Conservation (phyloP, 352 stramenopile species). For the Globisporangium okanoganense region DNA sequence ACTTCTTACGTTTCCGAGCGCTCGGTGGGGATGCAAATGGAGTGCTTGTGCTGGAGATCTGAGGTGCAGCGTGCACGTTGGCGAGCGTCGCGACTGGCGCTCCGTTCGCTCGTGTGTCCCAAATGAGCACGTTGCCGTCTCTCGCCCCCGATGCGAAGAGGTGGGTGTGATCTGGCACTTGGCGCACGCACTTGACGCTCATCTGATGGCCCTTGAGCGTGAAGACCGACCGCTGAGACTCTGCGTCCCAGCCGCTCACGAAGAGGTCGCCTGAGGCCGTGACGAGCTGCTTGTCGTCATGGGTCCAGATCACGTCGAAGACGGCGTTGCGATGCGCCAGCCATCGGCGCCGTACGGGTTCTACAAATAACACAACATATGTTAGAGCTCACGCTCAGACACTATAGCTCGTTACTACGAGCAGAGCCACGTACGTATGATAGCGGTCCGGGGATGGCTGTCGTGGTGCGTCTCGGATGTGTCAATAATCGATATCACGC, state of each 20-base stretch:
- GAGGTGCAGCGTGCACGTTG: constrained; percentile 32
- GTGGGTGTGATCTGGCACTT: constrained; percentile 25
- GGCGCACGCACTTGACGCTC: constrained; percentile 77
- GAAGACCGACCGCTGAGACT: constrained; percentile 33
- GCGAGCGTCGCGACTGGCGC: constrained; percentile 28
- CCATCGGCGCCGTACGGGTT: constrained; percentile 21
- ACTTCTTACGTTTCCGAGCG: constrained; percentile 24
- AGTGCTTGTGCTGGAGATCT: constrained; percentile 8
- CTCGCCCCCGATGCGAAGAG: constrained; percentile 56
- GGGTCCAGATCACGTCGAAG: constrained; percentile 65
- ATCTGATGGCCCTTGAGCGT: constrained; percentile 46
- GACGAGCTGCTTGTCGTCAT: constrained; percentile 41
- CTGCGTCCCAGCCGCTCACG: constrained; percentile 51
- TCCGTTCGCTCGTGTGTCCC: constrained; percentile 31
- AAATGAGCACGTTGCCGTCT: constrained; percentile 62
- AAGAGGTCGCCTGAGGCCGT: constrained; percentile 58
- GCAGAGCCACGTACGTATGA: constrained; percentile 1
- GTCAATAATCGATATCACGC: constrained; percentile 41
- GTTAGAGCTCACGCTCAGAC: neutral
- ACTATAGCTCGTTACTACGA: neutral
- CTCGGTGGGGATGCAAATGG: constrained; percentile 32
- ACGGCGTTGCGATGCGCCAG: constrained; percentile 62
- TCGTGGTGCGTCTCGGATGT: constrained; percentile 13
- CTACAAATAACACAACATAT: neutral
- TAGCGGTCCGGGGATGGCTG: neutral